Percentiles rank a stretch among this genome's conserved stretches.
Evolutionary conservation across 169 alveolate genomes (phyloP).

Genomic region (Eimeria sp.): DNA sequence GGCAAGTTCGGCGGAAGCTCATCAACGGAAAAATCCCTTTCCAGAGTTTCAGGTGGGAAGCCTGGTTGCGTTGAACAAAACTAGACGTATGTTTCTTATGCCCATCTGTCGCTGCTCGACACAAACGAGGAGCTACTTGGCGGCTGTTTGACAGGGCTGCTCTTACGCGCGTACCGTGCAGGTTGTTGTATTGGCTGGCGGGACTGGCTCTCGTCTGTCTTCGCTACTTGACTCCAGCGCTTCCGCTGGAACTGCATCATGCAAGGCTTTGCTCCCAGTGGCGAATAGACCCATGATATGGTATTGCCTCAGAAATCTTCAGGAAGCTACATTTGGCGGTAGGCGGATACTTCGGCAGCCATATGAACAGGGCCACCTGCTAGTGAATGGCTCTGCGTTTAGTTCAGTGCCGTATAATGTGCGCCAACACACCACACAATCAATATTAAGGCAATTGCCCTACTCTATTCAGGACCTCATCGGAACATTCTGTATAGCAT

Average conservation of each 20-base stretch:
- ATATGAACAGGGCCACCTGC: not conserved
- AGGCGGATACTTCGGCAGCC: not conserved
- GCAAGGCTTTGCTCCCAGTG: constrained; percentile 83
- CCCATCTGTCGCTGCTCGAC: not conserved
- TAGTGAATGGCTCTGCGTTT: not conserved
- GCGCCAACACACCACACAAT: not conserved
- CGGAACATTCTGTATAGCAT: not conserved
- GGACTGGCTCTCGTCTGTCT: constrained; percentile 76
- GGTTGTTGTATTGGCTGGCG: constrained; percentile 82
- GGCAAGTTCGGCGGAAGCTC: constrained; percentile 50
- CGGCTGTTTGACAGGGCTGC: not conserved
- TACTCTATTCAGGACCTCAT: not conserved
- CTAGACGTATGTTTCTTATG: not conserved
- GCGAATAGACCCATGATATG: constrained; percentile 81
- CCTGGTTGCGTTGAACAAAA: not conserved
- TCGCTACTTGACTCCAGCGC: constrained; percentile 17
- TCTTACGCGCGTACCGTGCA: constrained; percentile 6
- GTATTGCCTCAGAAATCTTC: constrained; percentile 79
- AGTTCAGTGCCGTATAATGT: not conserved
- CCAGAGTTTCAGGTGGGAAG: constrained; percentile 67
- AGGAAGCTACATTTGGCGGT: constrained; percentile 82
- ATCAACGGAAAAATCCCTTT: constrained; percentile 59
- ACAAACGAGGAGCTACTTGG: not conserved
- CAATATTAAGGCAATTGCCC: not conserved
- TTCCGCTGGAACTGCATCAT: constrained; percentile 24